Base-by-base conservation (phyloP, 306 rosid genomes). In the Lablab purpureus region DNA sequence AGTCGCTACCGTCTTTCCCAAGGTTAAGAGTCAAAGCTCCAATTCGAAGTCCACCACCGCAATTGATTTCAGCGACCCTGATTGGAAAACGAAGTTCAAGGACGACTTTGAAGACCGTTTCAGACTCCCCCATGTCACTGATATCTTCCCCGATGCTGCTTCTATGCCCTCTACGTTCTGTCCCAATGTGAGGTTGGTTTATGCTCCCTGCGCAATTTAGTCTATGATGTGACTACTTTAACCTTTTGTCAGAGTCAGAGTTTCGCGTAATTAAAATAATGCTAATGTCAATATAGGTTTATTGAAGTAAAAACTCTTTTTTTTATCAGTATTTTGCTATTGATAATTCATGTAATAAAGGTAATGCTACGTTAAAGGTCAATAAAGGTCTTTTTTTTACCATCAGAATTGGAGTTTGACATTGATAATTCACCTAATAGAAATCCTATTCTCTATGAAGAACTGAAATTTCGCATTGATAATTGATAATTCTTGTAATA, bases 101-200 rank as follows among this genome's bases (percentile, higher is more conserved):
- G 43, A 58, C 11, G 93, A 95, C 18, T 93, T 95, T 47, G 93
- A 85, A 75, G 54, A 22, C 3, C 98, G 99, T 67, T 95, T 95
- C 82, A 82, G 83, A 34, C 86, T 91, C 67, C 98, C 99, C 14
- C 99, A 93, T 81, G 80, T 95, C 70, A 88, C 94, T 18, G 96
- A 95, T 32, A 28, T 80, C 28, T 93, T 93, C 75, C 78, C 72
- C 1, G 88, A 93, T 72, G 85, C 85, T 21, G 41, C 62, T 78
- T 79, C 98, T 18, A 90, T 89, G 76, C 99, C 92, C 12, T 95
- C 99, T 12, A 95, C 99, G 7, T 95, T 95, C 70, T 91, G 94
- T 77, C 97, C 88, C 86, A 85, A 70, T 72, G 87, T 87, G 97
- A 95, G 98, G 99, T 94, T 36, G 1, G 25, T 71, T 51, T 5